A percentile compares a stretch with the other conserved stretches of the same genome.
These are phyloP conservation scores for Talaromyces piceae DNA, from an alignment of 2,329 filamentous ascomycete species.

Conservation along the genomic window DNA sequence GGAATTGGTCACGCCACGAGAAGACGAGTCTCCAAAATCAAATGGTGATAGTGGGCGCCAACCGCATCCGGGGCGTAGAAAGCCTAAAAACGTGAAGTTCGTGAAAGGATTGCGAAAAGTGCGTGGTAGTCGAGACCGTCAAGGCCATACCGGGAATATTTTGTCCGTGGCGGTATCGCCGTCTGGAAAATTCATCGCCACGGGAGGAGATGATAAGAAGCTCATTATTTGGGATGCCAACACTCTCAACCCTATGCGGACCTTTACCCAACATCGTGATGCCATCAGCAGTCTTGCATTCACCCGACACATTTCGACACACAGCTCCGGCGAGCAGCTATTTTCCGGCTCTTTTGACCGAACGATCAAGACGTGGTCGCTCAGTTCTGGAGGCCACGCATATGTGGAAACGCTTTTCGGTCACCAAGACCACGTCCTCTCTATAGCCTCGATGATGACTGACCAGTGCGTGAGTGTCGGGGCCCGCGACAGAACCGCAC, in stretches of 20 bases:
- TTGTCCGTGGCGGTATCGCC: constrained; percentile 78
- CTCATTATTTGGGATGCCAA: constrained; percentile 83
- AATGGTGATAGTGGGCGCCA: constrained; percentile 57
- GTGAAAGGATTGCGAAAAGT: constrained; percentile 36
- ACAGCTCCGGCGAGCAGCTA: constrained; percentile 64
- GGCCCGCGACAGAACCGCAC: constrained; percentile 79
- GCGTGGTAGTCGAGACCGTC: constrained; percentile 39
- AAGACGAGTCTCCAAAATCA: constrained; percentile 35
- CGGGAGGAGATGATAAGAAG: constrained; percentile 75
- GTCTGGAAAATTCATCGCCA: constrained; percentile 84
- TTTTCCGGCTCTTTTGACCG: constrained; percentile 88
- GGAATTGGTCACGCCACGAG: constrained; percentile 56
- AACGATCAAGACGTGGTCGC: constrained; percentile 90
- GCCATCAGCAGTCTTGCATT: constrained; percentile 80
- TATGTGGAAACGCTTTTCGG: constrained; percentile 96
- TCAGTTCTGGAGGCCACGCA: constrained; percentile 68
- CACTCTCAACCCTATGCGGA: constrained; percentile 67
- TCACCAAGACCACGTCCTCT: constrained; percentile 84
- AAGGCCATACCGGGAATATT: constrained; percentile 74
- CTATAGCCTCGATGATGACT: constrained; percentile 72
- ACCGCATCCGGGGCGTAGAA: constrained; percentile 49
- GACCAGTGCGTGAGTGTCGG: constrained; percentile 90
- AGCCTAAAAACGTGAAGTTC: constrained; percentile 44
- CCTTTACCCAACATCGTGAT: constrained; percentile 89
- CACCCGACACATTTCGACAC: constrained; percentile 59